Conservation (phyloP, 2,329 filamentous ascomycete genomes). For the Alternaria conjuncta region DNA sequence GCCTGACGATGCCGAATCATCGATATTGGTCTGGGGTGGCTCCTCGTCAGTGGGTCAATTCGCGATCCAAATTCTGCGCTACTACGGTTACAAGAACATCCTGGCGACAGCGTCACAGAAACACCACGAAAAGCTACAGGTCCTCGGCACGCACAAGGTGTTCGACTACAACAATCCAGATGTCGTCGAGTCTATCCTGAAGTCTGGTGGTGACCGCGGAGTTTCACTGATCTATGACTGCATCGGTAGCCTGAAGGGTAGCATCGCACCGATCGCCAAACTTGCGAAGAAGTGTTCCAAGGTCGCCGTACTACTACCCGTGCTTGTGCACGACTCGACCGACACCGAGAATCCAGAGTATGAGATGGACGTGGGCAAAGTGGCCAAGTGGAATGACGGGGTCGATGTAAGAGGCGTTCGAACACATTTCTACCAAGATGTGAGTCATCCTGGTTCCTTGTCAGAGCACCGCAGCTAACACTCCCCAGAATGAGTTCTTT, state of each 20-base stretch:
- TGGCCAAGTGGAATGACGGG: constrained; percentile 59
- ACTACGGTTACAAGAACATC: constrained; percentile 50
- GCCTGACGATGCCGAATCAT: constrained; percentile 36
- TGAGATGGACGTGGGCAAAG: constrained; percentile 58
- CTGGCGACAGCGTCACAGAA: constrained; percentile 47
- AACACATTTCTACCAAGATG: constrained; percentile 61
- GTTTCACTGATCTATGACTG: constrained; percentile 40
- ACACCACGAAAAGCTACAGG: constrained; percentile 48
- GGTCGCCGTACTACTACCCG: constrained; percentile 66
- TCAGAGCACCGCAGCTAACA: constrained; percentile 1
- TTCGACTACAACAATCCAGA: constrained; percentile 51
- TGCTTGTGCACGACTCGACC: constrained; percentile 62
- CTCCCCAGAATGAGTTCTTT: constrained; percentile 60
- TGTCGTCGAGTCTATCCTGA: constrained; percentile 41
- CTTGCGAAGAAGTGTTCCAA: constrained; percentile 57
- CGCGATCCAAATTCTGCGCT: constrained; percentile 52
- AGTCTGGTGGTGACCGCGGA: constrained; percentile 20
- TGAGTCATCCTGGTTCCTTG: constrained; percentile 33
- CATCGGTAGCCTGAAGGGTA: constrained; percentile 41
- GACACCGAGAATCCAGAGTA: constrained; percentile 59
- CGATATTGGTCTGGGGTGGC: constrained; percentile 54
- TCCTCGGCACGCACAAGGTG: constrained; percentile 46
- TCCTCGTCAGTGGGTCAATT: constrained; percentile 53
- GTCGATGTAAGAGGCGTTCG: constrained; percentile 62
- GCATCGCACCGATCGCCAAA: constrained; percentile 51